phyloP scores from a whole-genome alignment of 1,139 yeast genomes.

The Pichia sp. region DNA sequence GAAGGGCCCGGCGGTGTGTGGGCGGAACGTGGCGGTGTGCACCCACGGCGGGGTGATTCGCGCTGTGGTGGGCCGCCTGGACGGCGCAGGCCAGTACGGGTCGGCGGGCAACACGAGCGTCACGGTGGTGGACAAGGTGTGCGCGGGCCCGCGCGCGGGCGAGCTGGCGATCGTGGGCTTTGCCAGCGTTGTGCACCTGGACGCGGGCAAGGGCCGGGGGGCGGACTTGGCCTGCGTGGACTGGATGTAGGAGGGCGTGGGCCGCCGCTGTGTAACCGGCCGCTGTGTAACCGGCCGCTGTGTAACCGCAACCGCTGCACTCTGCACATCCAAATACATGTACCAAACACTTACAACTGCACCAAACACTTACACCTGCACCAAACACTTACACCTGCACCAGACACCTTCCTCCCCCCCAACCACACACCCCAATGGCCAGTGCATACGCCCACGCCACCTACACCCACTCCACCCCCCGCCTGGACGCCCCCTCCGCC shows the following conservation, averaged over 20 bases:
- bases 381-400: no score
- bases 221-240: no score
- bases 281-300: no score
- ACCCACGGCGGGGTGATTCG: conserved; percentile 88
- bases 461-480: conserved; percentile 45
- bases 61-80: conserved; percentile 45
- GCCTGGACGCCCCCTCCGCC: conserved; percentile 73
- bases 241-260: no score
- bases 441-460: conserved; percentile 50
- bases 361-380: no score
- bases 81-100: no score
- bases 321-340: no score
- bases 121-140: background rate
- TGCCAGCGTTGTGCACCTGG: conserved; percentile 33
- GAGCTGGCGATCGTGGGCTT: background rate
- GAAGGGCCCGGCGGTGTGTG: conserved; percentile 37
- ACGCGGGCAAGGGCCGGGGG: conserved; percentile 35
- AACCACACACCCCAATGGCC: conserved; percentile 29
- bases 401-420: background rate
- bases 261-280: no score
- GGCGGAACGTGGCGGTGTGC: conserved; percentile 52
- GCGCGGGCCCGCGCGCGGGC: background rate
- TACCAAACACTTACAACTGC: no score
- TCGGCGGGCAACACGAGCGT: background rate
- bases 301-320: no score